Conservation (phyloP, 768 basidiomycete genomes). For the Mycena indigotica region DNA sequence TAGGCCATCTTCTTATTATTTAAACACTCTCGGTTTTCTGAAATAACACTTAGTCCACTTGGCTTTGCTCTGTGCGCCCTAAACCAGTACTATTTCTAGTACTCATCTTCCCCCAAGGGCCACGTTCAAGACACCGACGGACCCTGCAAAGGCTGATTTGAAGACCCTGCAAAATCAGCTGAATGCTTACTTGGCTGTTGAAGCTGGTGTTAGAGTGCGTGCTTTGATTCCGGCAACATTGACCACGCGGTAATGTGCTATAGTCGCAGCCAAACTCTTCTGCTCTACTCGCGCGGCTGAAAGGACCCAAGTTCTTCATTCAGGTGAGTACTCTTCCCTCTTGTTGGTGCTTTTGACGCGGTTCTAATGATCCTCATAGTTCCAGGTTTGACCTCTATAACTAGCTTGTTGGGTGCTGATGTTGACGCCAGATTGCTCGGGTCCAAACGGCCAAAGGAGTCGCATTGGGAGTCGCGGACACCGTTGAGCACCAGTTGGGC, state of each 20-base stretch:
- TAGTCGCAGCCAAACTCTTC: slow-evolving; percentile 29
- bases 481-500: slow-evolving; percentile 31
- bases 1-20: background rate
- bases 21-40: background rate
- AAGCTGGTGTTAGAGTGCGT: slow-evolving; percentile 31
- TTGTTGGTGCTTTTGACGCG: slow-evolving; percentile 31
- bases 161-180: slow-evolving; percentile 29
- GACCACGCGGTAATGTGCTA: too few species aligned
- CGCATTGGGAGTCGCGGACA: slow-evolving; percentile 27
- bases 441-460: slow-evolving; percentile 29
- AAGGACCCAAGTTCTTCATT: slow-evolving; percentile 35
- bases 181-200: slow-evolving; percentile 31
- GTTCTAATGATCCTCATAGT: slow-evolving; percentile 34
- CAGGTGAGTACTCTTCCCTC: slow-evolving; percentile 21
- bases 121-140: slow-evolving; percentile 28
- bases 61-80: slow-evolving; percentile 27
- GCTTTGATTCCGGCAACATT: background rate
- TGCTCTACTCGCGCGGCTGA: slow-evolving; percentile 27
- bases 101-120: too few species aligned
- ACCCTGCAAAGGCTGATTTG: slow-evolving; percentile 29
- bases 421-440: slow-evolving; percentile 25
- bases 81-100: background rate
- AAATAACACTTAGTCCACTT: slow-evolving; percentile 14
- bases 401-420: background rate
- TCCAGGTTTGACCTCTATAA: slow-evolving; percentile 22